Evolutionary conservation across 768 basidiomycete genomes (phyloP).

Genomic region (Amanita pallidorosea): DNA sequence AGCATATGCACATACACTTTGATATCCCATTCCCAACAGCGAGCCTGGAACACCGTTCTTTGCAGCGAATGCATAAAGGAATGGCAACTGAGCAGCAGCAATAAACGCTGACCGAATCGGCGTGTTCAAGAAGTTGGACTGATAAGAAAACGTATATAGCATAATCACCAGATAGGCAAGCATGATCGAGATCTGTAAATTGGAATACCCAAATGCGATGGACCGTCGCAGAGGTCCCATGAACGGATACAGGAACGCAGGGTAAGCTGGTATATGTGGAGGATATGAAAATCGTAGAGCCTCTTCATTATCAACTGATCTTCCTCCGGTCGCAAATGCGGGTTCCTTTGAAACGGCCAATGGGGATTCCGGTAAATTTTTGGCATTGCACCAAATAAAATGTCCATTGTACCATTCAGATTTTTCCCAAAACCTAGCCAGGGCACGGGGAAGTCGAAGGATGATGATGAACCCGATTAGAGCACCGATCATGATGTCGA

Average conservation of each 20-base stretch:
- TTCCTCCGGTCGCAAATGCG: slow-evolving; percentile 9
- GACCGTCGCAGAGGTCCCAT: slow-evolving; percentile 29
- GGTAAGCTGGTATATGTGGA: slow-evolving; percentile 35
- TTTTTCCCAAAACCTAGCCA: slow-evolving; percentile 39
- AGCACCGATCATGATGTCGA: slow-evolving; percentile 36
- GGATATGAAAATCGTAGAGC: slow-evolving; percentile 25
- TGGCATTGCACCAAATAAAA: slow-evolving; percentile 24
- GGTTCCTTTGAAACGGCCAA: slow-evolving; percentile 22
- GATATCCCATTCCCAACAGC: slow-evolving; percentile 54
- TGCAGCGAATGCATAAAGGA: slow-evolving; percentile 50
- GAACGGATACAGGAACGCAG: slow-evolving; percentile 32
- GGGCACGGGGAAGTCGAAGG: slow-evolving; percentile 35
- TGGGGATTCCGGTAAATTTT: background rate
- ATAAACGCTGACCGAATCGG: slow-evolving; percentile 42
- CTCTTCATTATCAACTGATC: slow-evolving; percentile 16
- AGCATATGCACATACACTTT: slow-evolving; percentile 33
- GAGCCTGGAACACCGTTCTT: slow-evolving; percentile 59
- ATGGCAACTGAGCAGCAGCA: slow-evolving; percentile 48
- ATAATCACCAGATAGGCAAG: slow-evolving; percentile 33
- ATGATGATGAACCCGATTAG: slow-evolving; percentile 29
- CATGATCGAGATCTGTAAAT: slow-evolving; percentile 35
- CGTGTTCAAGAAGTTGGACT: slow-evolving; percentile 40
- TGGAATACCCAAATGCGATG: slow-evolving; percentile 36
- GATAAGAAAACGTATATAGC: slow-evolving; percentile 37
- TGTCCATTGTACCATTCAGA: slow-evolving; percentile 47